Base-by-base conservation (phyloP, 2,329 filamentous ascomycete species). In the Aspergillus fumigatiaffinis region DNA sequence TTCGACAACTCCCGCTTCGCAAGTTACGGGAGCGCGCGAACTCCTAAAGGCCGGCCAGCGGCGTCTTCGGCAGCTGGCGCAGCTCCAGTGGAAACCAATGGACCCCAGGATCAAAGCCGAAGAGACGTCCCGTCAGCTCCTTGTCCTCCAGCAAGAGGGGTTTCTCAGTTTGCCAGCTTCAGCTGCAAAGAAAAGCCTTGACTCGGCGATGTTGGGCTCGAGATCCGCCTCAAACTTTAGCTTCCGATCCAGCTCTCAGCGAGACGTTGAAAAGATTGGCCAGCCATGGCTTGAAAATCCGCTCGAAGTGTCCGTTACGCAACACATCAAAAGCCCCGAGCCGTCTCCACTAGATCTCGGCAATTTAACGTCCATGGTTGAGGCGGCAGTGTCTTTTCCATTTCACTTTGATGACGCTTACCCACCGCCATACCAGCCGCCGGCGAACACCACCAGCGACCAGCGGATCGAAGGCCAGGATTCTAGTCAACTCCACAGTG, bases 251-350 rank as follows among this genome's bases (percentile, higher is more conserved):
- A 72, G 60, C 48, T 67, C 68, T 35, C 68, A 60, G 55, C 64
- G 68, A 38, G 73, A 75, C 51, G 69, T 75, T 21, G 72, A 75
- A 56, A 67, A 60, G 25, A 74, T 74, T 52, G 73, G 73, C 25
- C 72, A 68, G 52, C 72, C 72, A 51, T 75, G 73, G 73, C 58
- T 75, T 46, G 66, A 65, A 32, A 67, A 67, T 52, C 66, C 65
- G n/a, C 60, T 61, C 41, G 62, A 67, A 46, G 57, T 51, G 20
- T 60, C 54, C 23, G 62, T 53, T 46, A 58, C 50, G 5, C 52
- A 57, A 9, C 60, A 63, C 2, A 50, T 57, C 10, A 63, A 58
- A 52, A 62, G 62, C 6, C 65, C 61, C 48, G 59, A 57, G 8
- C 48, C 72, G 48, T 64, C 66, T 6, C 67, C 71, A 26, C 50